Evolutionary conservation across 352 stramenopile species (phyloP).

Genomic region (Phytophthora idaei): DNA sequence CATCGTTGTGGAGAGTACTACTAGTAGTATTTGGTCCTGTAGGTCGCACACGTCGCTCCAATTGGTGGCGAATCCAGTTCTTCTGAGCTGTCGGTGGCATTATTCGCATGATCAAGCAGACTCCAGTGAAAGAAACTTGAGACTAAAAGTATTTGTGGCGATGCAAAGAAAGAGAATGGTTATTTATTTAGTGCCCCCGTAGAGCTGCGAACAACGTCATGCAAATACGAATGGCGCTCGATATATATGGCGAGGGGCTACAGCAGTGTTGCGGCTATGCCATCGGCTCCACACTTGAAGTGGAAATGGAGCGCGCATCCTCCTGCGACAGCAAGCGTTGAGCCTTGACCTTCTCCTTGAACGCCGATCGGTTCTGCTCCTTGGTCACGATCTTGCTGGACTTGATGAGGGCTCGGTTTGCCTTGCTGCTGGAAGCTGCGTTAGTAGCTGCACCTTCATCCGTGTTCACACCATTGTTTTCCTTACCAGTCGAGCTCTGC

Average conservation of each 20-base stretch:
- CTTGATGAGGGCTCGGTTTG: constrained; percentile 38
- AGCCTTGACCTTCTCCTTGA: constrained; percentile 44
- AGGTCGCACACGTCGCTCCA: constrained; percentile 15
- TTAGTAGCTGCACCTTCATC: constrained; percentile 26
- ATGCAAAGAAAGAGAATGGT: constrained; percentile 27
- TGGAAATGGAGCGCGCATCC: constrained; percentile 4
- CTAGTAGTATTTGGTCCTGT: constrained; percentile 8
- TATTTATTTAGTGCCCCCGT: constrained; percentile 26
- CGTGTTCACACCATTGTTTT: constrained; percentile 33
- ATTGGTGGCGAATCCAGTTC: constrained; percentile 22
- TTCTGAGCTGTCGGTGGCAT: background rate
- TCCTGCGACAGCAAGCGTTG: constrained; percentile 29
- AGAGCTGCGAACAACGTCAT: constrained; percentile 20
- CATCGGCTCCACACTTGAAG: constrained; percentile 6
- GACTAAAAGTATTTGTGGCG: constrained; percentile 6
- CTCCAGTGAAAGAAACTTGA: too few relatives aligned
- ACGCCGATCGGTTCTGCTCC: constrained; percentile 43
- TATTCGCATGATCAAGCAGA: too few relatives aligned
- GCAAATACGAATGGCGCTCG: constrained; percentile 29
- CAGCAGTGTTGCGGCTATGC: constrained; percentile 15
- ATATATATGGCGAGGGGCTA: constrained; percentile 27
- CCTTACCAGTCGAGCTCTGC: constrained; percentile 33
- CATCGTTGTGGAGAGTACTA: constrained; percentile 17
- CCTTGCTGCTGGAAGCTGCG: constrained; percentile 31
- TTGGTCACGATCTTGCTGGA: constrained; percentile 30